Base-by-base conservation (phyloP, 768 basidiomycete species). In the Naganishia onofrii region DNA sequence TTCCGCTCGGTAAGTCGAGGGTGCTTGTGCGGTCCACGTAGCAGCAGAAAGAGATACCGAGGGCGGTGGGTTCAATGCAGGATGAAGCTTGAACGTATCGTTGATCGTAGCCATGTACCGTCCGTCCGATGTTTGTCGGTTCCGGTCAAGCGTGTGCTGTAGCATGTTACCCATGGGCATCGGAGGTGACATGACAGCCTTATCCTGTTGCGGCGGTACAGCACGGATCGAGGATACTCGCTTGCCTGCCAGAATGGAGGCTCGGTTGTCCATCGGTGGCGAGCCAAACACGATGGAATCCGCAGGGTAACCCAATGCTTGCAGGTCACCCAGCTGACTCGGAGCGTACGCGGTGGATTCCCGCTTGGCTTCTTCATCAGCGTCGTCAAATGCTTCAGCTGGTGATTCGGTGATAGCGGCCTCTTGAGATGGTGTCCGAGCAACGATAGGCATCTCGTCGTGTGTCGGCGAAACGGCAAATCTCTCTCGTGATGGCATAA, bases 61-160 rank as follows among this genome's bases (percentile, higher is more conserved):
- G 0, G 80, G 80, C 19, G 80, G 80, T 7, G 80, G 78, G 69
- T 76, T 73, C 65, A 81, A 75, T 23, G 74, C 74, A 3, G 80
- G 80, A 66, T 81, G 80, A 9, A 78, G 77, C 19, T 78, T 79
- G 73, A 81, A 81, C 2, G 77, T 81, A 67, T 81, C 78, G 65
- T 79, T 81, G 60, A 76, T 73, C 3, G 71, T 44, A 0, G 80
- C 80, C 7, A 73, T 67, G 21, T 78, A 73, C 63, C 76, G 66
- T 9, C 80, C 80, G 56, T 79, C 78, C 3, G 48, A 38, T 19
- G 74, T 73, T 2, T 70, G 51, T 13, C 68, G 69, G 17, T 70
- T 67, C 28, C 64, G 31, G 68, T 73, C 31, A 67, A 69, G 7
- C 57, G 73, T 13, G 57, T 56, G 74, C n/a, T 76, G 71, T 46